Base-by-base conservation (phyloP, 176 grass and related monocot species). In the Calamus simplicifolius region DNA sequence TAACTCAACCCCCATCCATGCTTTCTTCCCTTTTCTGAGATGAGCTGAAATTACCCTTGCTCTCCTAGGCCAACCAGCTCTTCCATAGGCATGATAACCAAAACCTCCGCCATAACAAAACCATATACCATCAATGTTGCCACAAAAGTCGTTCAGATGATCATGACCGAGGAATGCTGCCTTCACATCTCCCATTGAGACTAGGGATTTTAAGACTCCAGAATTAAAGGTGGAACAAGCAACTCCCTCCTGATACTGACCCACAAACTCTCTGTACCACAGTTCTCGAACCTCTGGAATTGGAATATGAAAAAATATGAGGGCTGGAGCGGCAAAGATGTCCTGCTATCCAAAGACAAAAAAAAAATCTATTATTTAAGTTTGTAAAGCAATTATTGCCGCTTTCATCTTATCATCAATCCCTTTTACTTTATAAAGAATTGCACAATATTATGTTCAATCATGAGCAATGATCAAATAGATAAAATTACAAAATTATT, bases 41-140 rank as follows among this genome's bases (percentile, higher is more conserved):
- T 81, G 8, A 0, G 55, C 69, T 0, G 27, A 51, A 58, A 92
- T 83, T 58, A 92, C 60, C 54, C 93, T 83, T 53, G 83, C 75
- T 80, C 87, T 85, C 54, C 92, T 87, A 56, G 76, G 80, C 92
- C 92, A 91, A 4, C 79, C 63, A 27, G 78, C 60, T 61, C 82
- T 91, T 65, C 87, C 92, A 67, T 91, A 97, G 0, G 67, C 87
- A 70, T 97, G 87, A 48, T 97, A 97, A 51, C 92, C 92, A 64
- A 88, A 91, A 49, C 81, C 93, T 2, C 93, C 93, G 23, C 93
- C 92, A 80, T 97, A 97, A 75, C 87, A 97, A 62, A 92, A 85
- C 87, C 87, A 82, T 77, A 97, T 91, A 18, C 72, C 72, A 2
- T 61, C 59, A 23, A 88, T 64, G 59, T 75, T 57, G 4, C 92